These are phyloP conservation scores for Pseudocercospora crystallina DNA, from an alignment of 2,329 filamentous ascomycete genomes.

Conservation along the genomic window DNA sequence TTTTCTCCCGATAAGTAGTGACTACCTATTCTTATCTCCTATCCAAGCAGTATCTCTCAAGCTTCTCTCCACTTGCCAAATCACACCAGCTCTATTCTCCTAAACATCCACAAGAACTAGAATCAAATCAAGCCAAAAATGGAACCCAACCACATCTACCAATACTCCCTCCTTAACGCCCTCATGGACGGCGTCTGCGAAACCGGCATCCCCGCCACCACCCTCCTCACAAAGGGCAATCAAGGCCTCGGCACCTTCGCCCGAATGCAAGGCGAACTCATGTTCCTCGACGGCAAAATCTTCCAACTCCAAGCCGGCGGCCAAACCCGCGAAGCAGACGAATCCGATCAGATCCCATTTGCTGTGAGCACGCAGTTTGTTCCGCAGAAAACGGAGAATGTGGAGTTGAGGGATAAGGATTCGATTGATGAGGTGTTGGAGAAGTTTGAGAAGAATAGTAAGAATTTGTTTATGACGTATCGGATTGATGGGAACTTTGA, in stretches of 20 bases:
- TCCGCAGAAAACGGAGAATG: constrained; percentile 27
- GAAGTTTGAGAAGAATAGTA: constrained; percentile 28
- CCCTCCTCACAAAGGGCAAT: constrained; percentile 49
- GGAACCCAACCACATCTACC: constrained; percentile 44
- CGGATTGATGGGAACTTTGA: constrained; percentile 32
- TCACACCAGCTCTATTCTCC: too few species aligned
- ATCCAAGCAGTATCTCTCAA: too few species aligned
- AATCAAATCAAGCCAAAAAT: constrained; percentile 21
- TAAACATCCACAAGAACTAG: neutral
- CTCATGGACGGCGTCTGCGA: constrained; percentile 49
- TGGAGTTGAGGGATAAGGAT: constrained; percentile 27
- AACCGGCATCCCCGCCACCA: constrained; percentile 48
- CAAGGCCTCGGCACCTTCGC: constrained; percentile 52
- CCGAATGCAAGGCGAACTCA: constrained; percentile 45
- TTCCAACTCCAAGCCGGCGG: constrained; percentile 45
- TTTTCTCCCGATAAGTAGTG: too few species aligned
- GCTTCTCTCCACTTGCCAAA: too few species aligned
- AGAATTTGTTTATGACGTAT: constrained; percentile 37
- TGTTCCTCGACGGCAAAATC: constrained; percentile 43
- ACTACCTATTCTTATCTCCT: too few species aligned
- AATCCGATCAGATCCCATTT: constrained; percentile 42
- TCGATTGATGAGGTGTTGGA: constrained; percentile 30
- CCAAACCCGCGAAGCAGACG: constrained; percentile 34
- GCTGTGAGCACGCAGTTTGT: constrained; percentile 36
- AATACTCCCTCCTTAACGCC: constrained; percentile 46